Percentiles rank a stretch among this genome's conserved stretches.
phyloP scores from a whole-genome alignment of 2,329 filamentous ascomycete genomes.

The Emmonsiellopsis sp. region DNA sequence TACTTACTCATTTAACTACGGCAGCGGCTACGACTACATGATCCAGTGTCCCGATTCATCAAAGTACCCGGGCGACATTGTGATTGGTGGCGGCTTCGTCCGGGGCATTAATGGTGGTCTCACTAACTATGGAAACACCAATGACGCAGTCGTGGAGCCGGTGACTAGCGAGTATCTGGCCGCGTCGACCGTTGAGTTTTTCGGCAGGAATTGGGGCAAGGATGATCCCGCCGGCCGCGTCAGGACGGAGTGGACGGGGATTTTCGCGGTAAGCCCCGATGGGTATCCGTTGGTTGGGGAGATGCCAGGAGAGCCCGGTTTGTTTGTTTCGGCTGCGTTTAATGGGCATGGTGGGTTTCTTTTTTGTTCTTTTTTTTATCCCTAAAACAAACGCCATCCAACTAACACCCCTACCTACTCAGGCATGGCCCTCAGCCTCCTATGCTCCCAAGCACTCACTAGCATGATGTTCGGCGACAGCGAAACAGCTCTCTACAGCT shows the following conservation, averaged over 20 bases:
- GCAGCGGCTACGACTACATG: slow-evolving; percentile 30
- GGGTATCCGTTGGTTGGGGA: slow-evolving; percentile 44
- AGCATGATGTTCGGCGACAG: slow-evolving; percentile 11
- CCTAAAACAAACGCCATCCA: background rate
- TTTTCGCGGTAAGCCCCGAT: slow-evolving; percentile 49
- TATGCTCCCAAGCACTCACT: slow-evolving; percentile 9
- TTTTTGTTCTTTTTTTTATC: background rate
- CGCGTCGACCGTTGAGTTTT: slow-evolving; percentile 18
- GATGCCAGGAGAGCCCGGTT: slow-evolving; percentile 20
- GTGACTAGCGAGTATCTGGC: slow-evolving; percentile 18
- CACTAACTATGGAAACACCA: slow-evolving; percentile 16
- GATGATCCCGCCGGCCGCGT: slow-evolving; percentile 33
- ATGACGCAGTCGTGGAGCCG: slow-evolving; percentile 9
- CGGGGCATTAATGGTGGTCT: slow-evolving; percentile 12
- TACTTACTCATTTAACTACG: slow-evolving; percentile 16
- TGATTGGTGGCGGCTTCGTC: slow-evolving; percentile 16
- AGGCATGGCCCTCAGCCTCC: slow-evolving; percentile 11
- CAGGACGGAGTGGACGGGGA: slow-evolving; percentile 44
- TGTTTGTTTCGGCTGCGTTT: slow-evolving; percentile 13
- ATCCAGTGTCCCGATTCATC: slow-evolving; percentile 16
- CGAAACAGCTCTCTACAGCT: slow-evolving; percentile 5
- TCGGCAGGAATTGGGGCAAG: slow-evolving; percentile 37
- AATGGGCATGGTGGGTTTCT: slow-evolving; percentile 11
- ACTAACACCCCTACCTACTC: background rate
- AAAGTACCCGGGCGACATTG: slow-evolving; percentile 10